Evolutionary conservation across 306 rosid species (phyloP), one percentile per base, ranked within the genome.

Genomic region (Lathyrus aphaca): DNA sequence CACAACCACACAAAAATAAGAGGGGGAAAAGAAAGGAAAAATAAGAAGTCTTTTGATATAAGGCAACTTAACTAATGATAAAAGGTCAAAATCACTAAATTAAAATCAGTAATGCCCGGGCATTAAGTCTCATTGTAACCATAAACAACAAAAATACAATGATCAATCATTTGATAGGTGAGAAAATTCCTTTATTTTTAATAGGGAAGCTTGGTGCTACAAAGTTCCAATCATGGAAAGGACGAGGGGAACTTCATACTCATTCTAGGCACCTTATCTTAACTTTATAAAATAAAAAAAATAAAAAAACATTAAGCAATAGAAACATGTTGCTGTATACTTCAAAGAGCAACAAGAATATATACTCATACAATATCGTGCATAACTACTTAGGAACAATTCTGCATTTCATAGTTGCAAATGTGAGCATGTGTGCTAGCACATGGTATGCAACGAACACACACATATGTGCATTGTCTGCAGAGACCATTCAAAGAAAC

Each of bases 261-360:
- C 35, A 38, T 15, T 58, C 7, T n/a, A 18, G 21, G 23, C 5
- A 37, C 37, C 11, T 5, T 58, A 30, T 9, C 13, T 11, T 12
- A 54, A n/a, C n/a, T n/a, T n/a, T n/a, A n/a, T n/a, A n/a, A n/a
- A n/a, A n/a, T n/a, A n/a, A n/a, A n/a, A n/a, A 25, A 25, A 3
- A 25, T 3, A 54, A 23, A 23, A 32, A 56, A 55, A 55, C 9
- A 8, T 55, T 29, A 8, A 49, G 51, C 61, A 38, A 19, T 21
- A 38, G 30, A 71, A 70, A 61, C 55, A 16, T 15, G 32, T 30
- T 75, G 56, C 13, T 48, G 54, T 62, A 43, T 46, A 30, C 60
- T 61, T 56, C 1, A 53, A 77, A 56, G 43, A 49, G 51, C 35
- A 74, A 69, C 57, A 81, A 73, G 53, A 77, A 40, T 25, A 32